Evolutionary conservation across 176 grass and related monocot genomes (phyloP).

Genomic region (Pharus latifolius): DNA sequence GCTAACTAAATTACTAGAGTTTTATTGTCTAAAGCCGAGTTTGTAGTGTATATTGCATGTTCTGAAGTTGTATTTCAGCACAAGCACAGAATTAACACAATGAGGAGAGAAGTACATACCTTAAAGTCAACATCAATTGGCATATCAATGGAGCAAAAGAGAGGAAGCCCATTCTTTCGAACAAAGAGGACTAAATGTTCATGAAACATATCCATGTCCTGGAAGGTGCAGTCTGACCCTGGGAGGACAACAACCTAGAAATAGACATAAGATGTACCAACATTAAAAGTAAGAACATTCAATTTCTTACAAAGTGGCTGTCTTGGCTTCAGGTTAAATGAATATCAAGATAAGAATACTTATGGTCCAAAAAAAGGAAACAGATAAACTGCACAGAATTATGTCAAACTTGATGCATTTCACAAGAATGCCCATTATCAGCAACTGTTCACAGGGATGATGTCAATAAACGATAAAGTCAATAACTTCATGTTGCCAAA

Average conservation of each 20-base stretch:
- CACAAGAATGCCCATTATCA: not conserved
- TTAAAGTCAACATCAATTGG: slow-evolving; percentile 47
- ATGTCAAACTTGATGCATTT: not conserved
- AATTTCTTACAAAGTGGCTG: not conserved
- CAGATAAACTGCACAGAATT: not conserved
- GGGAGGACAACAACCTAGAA: slow-evolving; percentile 61
- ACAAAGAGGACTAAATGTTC: slow-evolving; percentile 75
- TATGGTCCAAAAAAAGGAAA: not conserved
- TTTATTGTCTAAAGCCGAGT: not conserved
- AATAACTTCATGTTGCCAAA: not conserved
- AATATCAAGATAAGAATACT: not conserved
- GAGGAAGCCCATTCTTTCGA: slow-evolving; percentile 43
- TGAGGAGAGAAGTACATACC: slow-evolving; percentile 34
- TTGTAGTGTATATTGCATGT: not conserved
- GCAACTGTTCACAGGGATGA: not conserved
- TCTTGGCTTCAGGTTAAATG: not conserved
- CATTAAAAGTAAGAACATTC: not conserved
- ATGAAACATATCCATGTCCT: slow-evolving; percentile 95
- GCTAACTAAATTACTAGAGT: not conserved
- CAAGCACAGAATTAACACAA: slow-evolving; percentile 2
- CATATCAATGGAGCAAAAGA: slow-evolving; percentile 81
- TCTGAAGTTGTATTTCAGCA: not conserved
- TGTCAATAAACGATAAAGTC: not conserved
- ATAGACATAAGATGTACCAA: not conserved
- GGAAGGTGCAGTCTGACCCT: slow-evolving; percentile 41